A percentile compares a stretch with the other conserved stretches of the same genome.
Conservation (phyloP, 805 yeast genomes). For the Myxozyma monticola region DNA sequence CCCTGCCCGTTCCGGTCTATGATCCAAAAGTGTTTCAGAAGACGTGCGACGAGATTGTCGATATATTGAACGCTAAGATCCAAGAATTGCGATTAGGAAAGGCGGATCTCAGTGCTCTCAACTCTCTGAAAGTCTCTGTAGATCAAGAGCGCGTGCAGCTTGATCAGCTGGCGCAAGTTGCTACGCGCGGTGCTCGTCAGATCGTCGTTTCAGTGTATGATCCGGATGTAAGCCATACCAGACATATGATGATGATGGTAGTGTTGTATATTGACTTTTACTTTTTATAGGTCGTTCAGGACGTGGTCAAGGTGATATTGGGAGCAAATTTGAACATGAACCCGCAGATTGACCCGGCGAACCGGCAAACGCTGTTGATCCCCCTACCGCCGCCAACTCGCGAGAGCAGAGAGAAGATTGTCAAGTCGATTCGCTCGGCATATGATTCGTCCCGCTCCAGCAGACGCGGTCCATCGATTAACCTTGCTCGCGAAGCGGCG, state of each 20-base stretch:
- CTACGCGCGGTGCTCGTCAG: conserved; percentile 64
- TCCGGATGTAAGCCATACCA: conserved; percentile 41
- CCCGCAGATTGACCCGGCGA: conserved; percentile 73
- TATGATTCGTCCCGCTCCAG: background rate
- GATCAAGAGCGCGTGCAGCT: conserved; percentile 39
- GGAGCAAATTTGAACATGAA: conserved; percentile 70
- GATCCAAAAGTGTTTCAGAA: conserved; percentile 43
- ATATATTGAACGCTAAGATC: conserved; percentile 54
- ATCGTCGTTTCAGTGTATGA: conserved; percentile 83
- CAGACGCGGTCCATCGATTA: conserved; percentile 45
- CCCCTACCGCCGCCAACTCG: conserved; percentile 74
- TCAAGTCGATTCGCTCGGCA: background rate
- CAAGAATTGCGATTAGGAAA: conserved; percentile 69
- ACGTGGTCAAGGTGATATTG: conserved; percentile 68
- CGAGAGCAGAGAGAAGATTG: conserved; percentile 46
- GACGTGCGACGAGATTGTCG: conserved; percentile 52
- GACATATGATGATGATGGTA: too few species aligned
- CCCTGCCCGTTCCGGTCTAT: conserved; percentile 25
- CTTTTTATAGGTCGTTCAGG: too few species aligned
- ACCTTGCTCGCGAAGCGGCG: conserved; percentile 58
- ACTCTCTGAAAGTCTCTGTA: conserved; percentile 48
- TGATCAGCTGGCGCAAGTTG: conserved; percentile 62
- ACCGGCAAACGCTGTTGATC: conserved; percentile 70
- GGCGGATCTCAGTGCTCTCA: conserved; percentile 66
- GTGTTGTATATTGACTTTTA: too few species aligned